Evolutionary conservation across 495 filamentous ascomycete genomes (phyloP).

Genomic region (Pyronema omphalodes): DNA sequence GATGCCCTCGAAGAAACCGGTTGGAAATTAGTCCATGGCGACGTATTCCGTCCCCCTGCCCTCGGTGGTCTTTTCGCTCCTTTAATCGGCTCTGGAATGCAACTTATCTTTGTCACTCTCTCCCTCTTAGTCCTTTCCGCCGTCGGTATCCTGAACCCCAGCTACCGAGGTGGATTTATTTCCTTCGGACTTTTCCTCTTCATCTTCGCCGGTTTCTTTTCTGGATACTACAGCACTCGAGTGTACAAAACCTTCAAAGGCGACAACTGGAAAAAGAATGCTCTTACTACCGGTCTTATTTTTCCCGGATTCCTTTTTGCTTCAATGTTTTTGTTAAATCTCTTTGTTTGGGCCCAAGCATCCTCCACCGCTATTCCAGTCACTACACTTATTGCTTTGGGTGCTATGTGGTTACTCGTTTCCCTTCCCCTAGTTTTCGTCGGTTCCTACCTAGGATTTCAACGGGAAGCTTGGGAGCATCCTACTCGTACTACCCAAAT

Average conservation of each 20-base stretch:
- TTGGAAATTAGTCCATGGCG: slow-evolving; percentile 88
- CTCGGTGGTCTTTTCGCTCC: slow-evolving; percentile 67
- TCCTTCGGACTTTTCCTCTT: slow-evolving; percentile 76
- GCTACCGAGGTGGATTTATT: slow-evolving; percentile 81
- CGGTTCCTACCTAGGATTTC: slow-evolving; percentile 66
- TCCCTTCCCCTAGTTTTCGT: slow-evolving; percentile 78
- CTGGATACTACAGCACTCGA: slow-evolving; percentile 77
- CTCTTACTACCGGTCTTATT: slow-evolving; percentile 62
- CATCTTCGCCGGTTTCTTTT: slow-evolving; percentile 73
- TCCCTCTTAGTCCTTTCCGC: slow-evolving; percentile 65
- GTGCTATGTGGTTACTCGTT: slow-evolving; percentile 72
- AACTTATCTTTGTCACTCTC: slow-evolving; percentile 70
- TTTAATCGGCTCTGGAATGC: slow-evolving; percentile 73
- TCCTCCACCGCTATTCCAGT: slow-evolving; percentile 85
- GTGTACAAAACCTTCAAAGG: slow-evolving; percentile 81
- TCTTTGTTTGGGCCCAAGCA: slow-evolving; percentile 88
- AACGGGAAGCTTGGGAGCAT: slow-evolving; percentile 58
- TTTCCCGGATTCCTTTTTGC: slow-evolving; percentile 70
- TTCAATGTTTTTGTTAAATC: slow-evolving; percentile 66
- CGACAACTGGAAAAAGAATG: slow-evolving; percentile 60
- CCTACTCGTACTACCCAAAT: slow-evolving; percentile 66
- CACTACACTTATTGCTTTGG: slow-evolving; percentile 56
- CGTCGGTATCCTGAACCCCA: slow-evolving; percentile 72
- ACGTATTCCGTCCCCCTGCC: slow-evolving; percentile 70
- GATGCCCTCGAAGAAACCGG: slow-evolving; percentile 73